Evolutionary conservation across 768 basidiomycete species (phyloP).

Genomic region (Candolleomyces eurysporus): DNA sequence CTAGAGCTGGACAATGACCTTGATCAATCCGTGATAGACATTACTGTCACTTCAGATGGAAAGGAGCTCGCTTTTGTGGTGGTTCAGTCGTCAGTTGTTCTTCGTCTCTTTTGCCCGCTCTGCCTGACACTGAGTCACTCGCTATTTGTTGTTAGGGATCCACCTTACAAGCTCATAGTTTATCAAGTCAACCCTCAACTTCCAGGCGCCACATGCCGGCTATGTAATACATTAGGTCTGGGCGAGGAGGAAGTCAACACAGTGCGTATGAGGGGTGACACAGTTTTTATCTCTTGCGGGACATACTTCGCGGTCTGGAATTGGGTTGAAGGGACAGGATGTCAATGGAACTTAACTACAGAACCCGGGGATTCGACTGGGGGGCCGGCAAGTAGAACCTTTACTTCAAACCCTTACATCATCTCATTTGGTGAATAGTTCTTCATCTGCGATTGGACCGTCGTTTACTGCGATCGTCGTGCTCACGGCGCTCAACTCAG

Average conservation of each 20-base stretch:
- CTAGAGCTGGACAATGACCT: background rate
- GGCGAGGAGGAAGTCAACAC: too few species aligned
- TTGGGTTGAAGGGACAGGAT: background rate
- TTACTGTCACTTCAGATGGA: too few species aligned
- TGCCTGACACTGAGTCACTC: too few species aligned
- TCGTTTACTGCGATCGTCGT: too few species aligned
- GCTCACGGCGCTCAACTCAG: too few species aligned
- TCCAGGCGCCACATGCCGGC: background rate
- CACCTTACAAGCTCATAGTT: background rate
- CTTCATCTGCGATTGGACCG: background rate
- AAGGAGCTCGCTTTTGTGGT: too few species aligned
- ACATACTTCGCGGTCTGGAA: background rate
- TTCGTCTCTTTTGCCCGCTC: too few species aligned
- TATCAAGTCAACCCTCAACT: background rate
- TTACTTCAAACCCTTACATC: too few species aligned
- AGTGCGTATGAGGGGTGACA: too few species aligned
- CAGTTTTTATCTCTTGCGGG: background rate
- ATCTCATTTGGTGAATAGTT: background rate
- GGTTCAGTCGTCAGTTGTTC: too few species aligned
- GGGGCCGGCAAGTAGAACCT: background rate
- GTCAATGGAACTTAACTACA: background rate
- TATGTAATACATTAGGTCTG: background rate
- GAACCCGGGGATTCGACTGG: background rate
- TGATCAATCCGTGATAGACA: too few species aligned
- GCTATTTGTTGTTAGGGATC: too few species aligned